Percentiles rank a stretch among this genome's conserved stretches.
Evolutionary conservation across 83 land plant genomes (phyloP).

Genomic region (Isoetes engelmannii): DNA sequence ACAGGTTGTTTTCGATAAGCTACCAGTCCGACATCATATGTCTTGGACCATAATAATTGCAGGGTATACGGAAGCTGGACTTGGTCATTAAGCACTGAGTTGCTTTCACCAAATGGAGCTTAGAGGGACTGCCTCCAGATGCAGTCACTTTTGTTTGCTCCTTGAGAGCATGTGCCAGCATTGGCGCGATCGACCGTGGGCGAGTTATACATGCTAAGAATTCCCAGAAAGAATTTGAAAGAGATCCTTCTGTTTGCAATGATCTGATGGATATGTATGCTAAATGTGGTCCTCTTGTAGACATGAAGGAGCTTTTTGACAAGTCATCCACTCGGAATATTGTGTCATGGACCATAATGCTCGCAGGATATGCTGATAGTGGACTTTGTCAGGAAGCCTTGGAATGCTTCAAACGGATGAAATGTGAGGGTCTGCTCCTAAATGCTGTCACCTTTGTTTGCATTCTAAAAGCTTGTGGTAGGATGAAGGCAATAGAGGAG

Average conservation of each 20-base stretch:
- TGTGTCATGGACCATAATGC: conserved; percentile 50
- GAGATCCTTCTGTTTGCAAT: conserved; percentile 39
- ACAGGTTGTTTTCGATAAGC: not conserved
- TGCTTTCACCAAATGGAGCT: conserved; percentile 3
- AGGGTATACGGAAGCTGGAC: too few relatives aligned
- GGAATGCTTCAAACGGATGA: conserved; percentile 34
- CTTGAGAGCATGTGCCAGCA: not conserved
- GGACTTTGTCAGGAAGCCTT: conserved; percentile 35
- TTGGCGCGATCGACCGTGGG: conserved; percentile 17
- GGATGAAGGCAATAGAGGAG: conserved; percentile 25
- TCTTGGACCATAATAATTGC: too few relatives aligned
- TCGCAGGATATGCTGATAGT: conserved; percentile 37
- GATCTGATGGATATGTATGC: conserved; percentile 34
- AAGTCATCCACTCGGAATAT: conserved; percentile 29
- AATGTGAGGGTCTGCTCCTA: conserved; percentile 18
- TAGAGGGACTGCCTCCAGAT: conserved; percentile 8
- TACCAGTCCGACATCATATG: not conserved
- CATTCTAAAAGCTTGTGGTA: conserved; percentile 38
- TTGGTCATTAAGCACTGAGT: not conserved
- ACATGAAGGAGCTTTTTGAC: conserved; percentile 32
- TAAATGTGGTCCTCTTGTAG: conserved; percentile 28
- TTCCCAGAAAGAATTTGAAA: conserved; percentile 36
- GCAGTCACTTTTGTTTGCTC: not conserved
- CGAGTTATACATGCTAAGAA: conserved; percentile 21
- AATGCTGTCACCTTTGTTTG: conserved; percentile 42